Base-by-base conservation (phyloP, 768 basidiomycete species). In the Psilocybe cyanescens region DNA sequence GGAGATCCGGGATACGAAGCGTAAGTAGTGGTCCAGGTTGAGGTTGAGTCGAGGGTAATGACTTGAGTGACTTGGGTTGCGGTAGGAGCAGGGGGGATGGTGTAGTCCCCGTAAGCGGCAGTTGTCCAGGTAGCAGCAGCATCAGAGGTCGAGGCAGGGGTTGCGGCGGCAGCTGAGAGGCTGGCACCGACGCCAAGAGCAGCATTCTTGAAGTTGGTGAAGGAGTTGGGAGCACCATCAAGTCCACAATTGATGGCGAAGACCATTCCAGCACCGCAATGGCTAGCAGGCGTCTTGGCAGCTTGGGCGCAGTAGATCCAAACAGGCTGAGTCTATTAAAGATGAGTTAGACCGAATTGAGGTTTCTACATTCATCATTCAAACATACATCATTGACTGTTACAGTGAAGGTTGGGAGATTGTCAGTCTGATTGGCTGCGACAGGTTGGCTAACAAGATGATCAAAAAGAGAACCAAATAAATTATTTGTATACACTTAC, bases 201-300 rank as follows among this genome's bases (percentile, higher is more conserved):
- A 37, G 85, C 69, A 12, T 79, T 75, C 76, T 87, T 83, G 79
- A 88, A 87, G 67, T 82, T 82, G 49, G 76, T 74, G 77, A 88
- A 88, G 5, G 86, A 87, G 74, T 87, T 87, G 52, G 82, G 70
- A 46, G 77, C 62, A 60, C 81, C 85, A 65, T 83, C 83, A 2
- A 74, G 65, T 39, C 83, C 84, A 71, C 85, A 86, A 74, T 89
- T 88, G 69, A 88, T 80, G 17, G 85, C 81, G 68, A 88, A 87
- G 46, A 89, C 85, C 86, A 89, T 88, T 66, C 86, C 87, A 61
- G 74, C 66, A 57, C 86, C 85, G 65, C 88, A 88, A 71, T 89
- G 87, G 60, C 78, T 81, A 37, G 71, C 75, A 4, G 85, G 75
- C 2, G 81, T 83, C 44, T 78, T 75, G 46, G 74, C 78, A 55